phyloP scores from a whole-genome alignment of 768 basidiomycete species.

The Terana coerulea region DNA sequence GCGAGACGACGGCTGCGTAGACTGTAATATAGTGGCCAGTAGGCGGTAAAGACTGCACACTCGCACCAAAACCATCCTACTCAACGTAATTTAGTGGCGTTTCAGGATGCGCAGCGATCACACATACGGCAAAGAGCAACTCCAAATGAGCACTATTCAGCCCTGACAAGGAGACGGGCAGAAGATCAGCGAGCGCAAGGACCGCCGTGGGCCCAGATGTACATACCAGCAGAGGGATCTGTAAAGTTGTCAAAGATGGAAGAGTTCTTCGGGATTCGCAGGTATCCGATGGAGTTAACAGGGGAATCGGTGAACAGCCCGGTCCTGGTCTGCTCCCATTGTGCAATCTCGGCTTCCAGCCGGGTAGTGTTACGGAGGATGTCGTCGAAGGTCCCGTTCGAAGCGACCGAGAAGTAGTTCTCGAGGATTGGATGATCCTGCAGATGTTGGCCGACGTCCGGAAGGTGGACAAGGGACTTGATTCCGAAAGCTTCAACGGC shows the following conservation, averaged over 20 bases:
- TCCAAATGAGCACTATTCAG: background rate
- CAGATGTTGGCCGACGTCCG: slow-evolving; percentile 29
- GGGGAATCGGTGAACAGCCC: slow-evolving; percentile 3
- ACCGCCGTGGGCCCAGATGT: too few species aligned
- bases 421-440: slow-evolving; percentile 21
- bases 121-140: slow-evolving; percentile 4
- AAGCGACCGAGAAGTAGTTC: slow-evolving; percentile 9
- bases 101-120: background rate
- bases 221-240: slow-evolving; percentile 4
- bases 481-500: slow-evolving; percentile 15
- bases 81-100: background rate
- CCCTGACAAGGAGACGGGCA: background rate
- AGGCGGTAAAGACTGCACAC: background rate
- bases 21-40: slow-evolving; percentile 12
- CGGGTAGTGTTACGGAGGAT: background rate
- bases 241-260: background rate
- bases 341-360: background rate
- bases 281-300: background rate
- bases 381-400: slow-evolving; percentile 12
- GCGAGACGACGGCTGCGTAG: slow-evolving; percentile 8
- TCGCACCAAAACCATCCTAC: slow-evolving; percentile 1
- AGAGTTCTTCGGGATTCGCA: background rate
- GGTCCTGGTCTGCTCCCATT: background rate
- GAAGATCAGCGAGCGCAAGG: background rate
- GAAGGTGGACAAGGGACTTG: slow-evolving; percentile 22